Conservation (phyloP, 768 basidiomycete genomes). For the Pholiota molesta region DNA sequence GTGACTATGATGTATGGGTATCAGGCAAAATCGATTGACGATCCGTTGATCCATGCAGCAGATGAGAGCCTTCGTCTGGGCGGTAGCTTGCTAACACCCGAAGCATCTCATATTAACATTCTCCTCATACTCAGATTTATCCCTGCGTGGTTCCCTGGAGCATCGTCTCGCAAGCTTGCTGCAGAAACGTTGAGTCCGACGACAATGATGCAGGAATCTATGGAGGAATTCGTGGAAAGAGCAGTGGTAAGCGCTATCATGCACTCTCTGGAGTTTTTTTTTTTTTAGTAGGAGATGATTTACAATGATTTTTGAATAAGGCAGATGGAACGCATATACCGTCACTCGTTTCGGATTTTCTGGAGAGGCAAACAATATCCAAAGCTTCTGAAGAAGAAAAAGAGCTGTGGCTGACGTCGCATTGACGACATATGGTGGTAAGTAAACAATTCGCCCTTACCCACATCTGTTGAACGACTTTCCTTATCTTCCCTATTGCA, state of each 20-base stretch:
- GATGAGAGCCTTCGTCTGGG: conserved; percentile 7
- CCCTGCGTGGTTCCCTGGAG: conserved; percentile 18
- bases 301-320: neutral
- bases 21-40: conserved; percentile 12
- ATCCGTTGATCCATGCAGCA: conserved; percentile 15
- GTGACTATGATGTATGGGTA: conserved; percentile 22
- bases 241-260: conserved; percentile 5
- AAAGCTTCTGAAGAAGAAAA: neutral
- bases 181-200: neutral
- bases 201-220: conserved; percentile 3
- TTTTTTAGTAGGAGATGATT: neutral
- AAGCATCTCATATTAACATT: conserved; percentile 13
- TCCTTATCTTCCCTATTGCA: neutral
- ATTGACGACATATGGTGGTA: conserved; percentile 5
- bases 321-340: neutral
- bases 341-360: conserved; percentile 3
- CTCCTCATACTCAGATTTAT: conserved; percentile 15
- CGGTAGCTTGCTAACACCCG: conserved; percentile 8
- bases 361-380: neutral
- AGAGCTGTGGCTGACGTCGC: conserved; percentile 2
- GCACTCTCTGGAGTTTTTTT: neutral
- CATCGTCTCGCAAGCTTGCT: conserved; percentile 9
- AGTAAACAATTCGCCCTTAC: neutral
- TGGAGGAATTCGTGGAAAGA: conserved; percentile 8
- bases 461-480: neutral